A percentile compares a stretch with the other conserved stretches of the same genome.
Conservation (phyloP, 805 yeast genomes). For the Pichia insulana region DNA sequence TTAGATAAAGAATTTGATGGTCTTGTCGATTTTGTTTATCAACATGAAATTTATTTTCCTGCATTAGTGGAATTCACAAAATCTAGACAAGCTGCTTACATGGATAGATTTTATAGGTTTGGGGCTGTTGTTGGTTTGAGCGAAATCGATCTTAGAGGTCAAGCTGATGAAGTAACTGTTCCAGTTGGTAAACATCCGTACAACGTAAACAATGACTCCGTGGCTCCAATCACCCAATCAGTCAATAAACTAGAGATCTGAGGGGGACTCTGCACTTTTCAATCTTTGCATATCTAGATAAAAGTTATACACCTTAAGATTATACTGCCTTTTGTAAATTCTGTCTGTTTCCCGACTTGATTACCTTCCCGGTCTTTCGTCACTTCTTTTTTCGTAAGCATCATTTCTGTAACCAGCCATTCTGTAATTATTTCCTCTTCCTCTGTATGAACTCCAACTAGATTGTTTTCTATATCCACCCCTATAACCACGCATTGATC, state of each 20-base stretch:
- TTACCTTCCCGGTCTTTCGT: too few relatives aligned
- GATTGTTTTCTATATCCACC: not conserved
- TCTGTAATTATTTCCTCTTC: conserved; percentile 4
- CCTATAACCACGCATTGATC: not conserved
- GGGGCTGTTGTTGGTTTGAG: conserved; percentile 73
- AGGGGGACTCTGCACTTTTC: too few relatives aligned
- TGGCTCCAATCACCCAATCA: not conserved
- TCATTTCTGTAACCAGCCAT: conserved; percentile 4
- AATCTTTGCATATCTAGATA: too few relatives aligned
- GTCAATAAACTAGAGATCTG: conserved; percentile 4
- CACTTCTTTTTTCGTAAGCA: not conserved
- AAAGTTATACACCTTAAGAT: too few relatives aligned
- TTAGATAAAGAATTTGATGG: conserved; percentile 86
- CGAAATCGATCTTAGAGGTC: conserved; percentile 67
- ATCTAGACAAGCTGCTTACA: conserved; percentile 51
- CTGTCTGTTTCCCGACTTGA: too few relatives aligned
- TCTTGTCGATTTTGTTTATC: conserved; percentile 69
- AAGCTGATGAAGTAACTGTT: conserved; percentile 14
- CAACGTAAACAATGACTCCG: conserved; percentile 3
- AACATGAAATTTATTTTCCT: conserved; percentile 76
- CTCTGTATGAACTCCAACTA: not conserved
- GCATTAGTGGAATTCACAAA: conserved; percentile 52
- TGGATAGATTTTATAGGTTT: conserved; percentile 58
- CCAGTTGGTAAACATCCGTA: conserved; percentile 28
- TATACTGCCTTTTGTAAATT: too few relatives aligned